phyloP scores from a whole-genome alignment of 148 eudicot species.

The Pouteria glomerata region DNA sequence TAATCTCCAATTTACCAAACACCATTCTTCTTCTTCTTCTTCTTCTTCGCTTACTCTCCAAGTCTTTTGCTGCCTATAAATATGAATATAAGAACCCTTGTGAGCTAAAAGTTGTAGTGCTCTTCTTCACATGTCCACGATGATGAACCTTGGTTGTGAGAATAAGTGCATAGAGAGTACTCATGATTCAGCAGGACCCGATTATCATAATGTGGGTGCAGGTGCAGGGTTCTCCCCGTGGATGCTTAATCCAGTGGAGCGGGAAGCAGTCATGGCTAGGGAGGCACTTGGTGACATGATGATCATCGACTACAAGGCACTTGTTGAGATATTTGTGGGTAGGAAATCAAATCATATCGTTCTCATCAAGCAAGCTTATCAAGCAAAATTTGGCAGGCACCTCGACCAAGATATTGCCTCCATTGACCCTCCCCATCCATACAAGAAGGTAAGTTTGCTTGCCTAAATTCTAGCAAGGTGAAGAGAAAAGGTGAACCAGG shows the following conservation, averaged over 20 bases:
- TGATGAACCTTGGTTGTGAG: too few relatives aligned
- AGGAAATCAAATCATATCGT: constrained; percentile 69
- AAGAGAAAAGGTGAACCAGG: too few relatives aligned
- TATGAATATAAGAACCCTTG: too few relatives aligned
- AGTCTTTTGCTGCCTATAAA: too few relatives aligned
- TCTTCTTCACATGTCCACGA: too few relatives aligned
- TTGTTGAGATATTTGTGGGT: constrained; percentile 61
- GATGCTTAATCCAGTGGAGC: constrained; percentile 50
- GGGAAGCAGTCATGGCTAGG: constrained; percentile 54
- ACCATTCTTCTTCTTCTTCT: too few relatives aligned
- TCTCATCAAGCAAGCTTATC: constrained; percentile 62
- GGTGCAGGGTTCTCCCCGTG: constrained; percentile 33
- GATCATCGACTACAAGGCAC: constrained; percentile 38
- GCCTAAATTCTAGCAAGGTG: too few relatives aligned
- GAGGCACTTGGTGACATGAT: constrained; percentile 46
- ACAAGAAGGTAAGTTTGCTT: constrained; percentile 44
- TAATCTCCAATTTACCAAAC: too few relatives aligned
- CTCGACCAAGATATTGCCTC: constrained; percentile 54
- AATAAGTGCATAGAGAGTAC: too few relatives aligned
- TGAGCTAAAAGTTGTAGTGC: too few relatives aligned
- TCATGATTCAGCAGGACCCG: too few relatives aligned
- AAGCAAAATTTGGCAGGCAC: constrained; percentile 37
- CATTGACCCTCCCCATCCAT: constrained; percentile 76
- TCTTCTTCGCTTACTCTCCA: too few relatives aligned
- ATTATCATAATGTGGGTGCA: neutral